Evolutionary conservation across 768 basidiomycete species (phyloP), one percentile per base, ranked within the genome.

Genomic region (Hortiboletus campestris): DNA sequence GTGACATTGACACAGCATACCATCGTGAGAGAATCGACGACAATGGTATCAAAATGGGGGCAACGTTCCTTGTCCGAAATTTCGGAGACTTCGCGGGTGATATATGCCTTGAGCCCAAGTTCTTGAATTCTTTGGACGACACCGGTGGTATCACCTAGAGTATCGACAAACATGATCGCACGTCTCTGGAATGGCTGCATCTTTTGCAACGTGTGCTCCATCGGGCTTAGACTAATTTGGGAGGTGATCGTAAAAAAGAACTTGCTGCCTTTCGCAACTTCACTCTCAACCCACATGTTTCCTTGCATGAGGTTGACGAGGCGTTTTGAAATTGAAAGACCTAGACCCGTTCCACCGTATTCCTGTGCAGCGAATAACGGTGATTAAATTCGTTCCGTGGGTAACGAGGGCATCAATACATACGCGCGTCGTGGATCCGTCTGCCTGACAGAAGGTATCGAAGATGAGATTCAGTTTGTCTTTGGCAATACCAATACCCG

Each of bases 381-480:
- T 63, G 31, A 58, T 59, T 55, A 57, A 58, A 54, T 41, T 43
- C 48, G 10, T 32, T 44, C 13, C 42, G 34, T 58, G 45, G 56
- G 56, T n/a, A 32, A 57, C 50, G 40, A 55, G 45, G 42, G 22
- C 8, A 38, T 47, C 32, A 34, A 9, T 29, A 77, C 87, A 41
- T 63, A 91, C 92, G 67, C 96, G 75, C 6, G 95, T 98, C 5
- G 97, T 98, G 9, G 94, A 98, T 25, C 97, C 97, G 77, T 98
- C 97, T 0, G 97, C 97, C 69, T 98, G 97, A 62, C 92, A 94
- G 75, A 99, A 99, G 2, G 97, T 98, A 68, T 99, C 97, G 74
- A 98, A 99, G 69, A 98, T 98, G 66, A 98, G 78, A 67, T 95
- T 96, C 61, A 98, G 76, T 77, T 98, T 98, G 72, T 98, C 97